phyloP scores from a whole-genome alignment of 306 rosid species.

The Castanospermum australe region DNA sequence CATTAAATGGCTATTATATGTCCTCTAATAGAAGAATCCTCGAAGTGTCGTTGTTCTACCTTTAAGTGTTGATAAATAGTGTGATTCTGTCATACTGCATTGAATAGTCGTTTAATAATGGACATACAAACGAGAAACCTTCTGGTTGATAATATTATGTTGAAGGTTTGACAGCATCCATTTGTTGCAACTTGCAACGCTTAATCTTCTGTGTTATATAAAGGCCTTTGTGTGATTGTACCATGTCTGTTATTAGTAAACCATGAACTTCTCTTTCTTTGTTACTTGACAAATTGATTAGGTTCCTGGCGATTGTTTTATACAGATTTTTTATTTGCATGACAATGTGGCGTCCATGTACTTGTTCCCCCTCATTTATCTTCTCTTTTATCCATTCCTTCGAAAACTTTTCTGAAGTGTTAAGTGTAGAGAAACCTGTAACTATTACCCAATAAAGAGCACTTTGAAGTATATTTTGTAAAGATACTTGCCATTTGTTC shows the following conservation, averaged over 20 bases:
- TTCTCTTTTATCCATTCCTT: background rate
- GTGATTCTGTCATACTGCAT: background rate
- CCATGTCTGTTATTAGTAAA: background rate
- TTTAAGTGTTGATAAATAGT: background rate
- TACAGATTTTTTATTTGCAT: background rate
- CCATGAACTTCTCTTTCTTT: background rate
- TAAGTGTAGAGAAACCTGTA: background rate
- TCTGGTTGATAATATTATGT: background rate
- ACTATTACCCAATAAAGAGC: background rate
- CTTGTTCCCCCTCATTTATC: background rate
- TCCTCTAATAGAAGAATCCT: background rate
- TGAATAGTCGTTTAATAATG: background rate
- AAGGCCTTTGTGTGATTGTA: background rate
- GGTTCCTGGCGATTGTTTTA: background rate
- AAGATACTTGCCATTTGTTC: background rate
- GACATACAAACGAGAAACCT: background rate
- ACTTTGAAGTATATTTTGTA: conserved; percentile 2
- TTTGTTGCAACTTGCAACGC: background rate
- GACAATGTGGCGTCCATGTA: background rate
- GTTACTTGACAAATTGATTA: background rate
- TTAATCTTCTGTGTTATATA: background rate
- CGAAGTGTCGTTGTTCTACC: background rate
- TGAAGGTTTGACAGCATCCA: background rate
- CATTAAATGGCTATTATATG: background rate
- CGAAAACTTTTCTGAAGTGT: background rate